phyloP scores from a whole-genome alignment of 192 early-diverging fungal species.

The Allomyces javanicus region DNA sequence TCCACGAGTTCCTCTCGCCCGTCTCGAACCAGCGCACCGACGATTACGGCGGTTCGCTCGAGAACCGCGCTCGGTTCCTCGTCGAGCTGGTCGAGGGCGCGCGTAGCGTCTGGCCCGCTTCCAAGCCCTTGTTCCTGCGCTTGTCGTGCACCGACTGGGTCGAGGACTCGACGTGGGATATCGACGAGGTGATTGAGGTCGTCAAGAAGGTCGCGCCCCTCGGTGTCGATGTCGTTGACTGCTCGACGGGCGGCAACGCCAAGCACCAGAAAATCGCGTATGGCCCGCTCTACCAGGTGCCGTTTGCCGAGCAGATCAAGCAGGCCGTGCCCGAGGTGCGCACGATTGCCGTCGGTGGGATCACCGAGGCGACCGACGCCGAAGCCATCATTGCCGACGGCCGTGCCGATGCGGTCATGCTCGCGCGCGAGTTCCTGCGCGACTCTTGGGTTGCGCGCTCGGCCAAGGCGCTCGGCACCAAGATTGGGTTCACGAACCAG shows the following conservation, averaged over 20 bases:
- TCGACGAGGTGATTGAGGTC: constrained; percentile 49
- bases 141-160: constrained; percentile 53
- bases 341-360: constrained; percentile 47
- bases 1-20: constrained; percentile 60
- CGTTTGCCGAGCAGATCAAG: constrained; percentile 41
- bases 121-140: constrained; percentile 69
- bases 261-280: not conserved
- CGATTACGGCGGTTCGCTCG: constrained; percentile 73
- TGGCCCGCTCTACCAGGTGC: constrained; percentile 40
- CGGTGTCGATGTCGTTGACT: constrained; percentile 76
- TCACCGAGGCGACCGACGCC: constrained; percentile 42
- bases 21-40: constrained; percentile 73
- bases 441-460: constrained; percentile 9
- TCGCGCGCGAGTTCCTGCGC: constrained; percentile 48
- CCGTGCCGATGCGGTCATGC: constrained; percentile 50
- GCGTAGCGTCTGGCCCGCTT: constrained; percentile 48
- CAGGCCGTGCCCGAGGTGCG: constrained; percentile 29
- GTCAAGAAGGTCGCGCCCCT: constrained; percentile 24
- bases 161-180: constrained; percentile 39
- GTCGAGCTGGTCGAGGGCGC: constrained; percentile 44
- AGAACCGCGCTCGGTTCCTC: constrained; percentile 64
- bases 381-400: constrained; percentile 39
- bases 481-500: not conserved
- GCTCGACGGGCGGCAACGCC: constrained; percentile 50
- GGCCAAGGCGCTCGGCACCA: not conserved